phyloP scores from a whole-genome alignment of 192 early-diverging fungal genomes.

The Gryganskiella cystojenkinii region DNA sequence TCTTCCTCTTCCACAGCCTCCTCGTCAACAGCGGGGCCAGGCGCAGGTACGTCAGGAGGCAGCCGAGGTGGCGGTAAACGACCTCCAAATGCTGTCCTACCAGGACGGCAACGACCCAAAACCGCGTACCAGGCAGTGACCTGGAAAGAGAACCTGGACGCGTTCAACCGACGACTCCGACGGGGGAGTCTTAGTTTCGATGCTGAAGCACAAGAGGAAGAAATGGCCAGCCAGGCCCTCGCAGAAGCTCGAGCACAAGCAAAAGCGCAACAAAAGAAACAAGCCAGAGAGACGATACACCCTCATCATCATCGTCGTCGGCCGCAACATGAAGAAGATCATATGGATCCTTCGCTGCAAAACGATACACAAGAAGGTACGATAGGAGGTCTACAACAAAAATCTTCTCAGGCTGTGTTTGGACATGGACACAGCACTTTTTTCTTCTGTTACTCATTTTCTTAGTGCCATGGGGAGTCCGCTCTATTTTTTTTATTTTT shows the following conservation, averaged over 20 bases:
- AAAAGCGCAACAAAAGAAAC: constrained; percentile 16
- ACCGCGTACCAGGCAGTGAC: constrained; percentile 39
- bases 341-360: background rate
- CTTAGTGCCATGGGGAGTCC: too few relatives aligned
- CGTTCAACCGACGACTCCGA: constrained; percentile 42
- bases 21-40: constrained; percentile 1
- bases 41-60: too few relatives aligned
- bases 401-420: too few relatives aligned
- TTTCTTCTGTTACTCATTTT: too few relatives aligned
- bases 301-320: constrained; percentile 6
- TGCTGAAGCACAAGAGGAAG: constrained; percentile 30
- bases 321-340: background rate
- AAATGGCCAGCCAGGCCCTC: background rate
- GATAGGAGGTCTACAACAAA: background rate
- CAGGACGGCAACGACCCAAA: constrained; percentile 27
- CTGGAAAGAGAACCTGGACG: constrained; percentile 52
- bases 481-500: too few relatives aligned
- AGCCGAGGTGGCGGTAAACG: background rate
- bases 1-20: constrained; percentile 10
- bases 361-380: background rate
- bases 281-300: constrained; percentile 6
- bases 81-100: constrained; percentile 7
- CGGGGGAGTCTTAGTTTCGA: constrained; percentile 43
- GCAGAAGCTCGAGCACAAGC: constrained; percentile 9
- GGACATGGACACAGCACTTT: too few relatives aligned